Evolutionary conservation across 441 rosid species (phyloP).

Genomic region (Metrosideros polymorpha): DNA sequence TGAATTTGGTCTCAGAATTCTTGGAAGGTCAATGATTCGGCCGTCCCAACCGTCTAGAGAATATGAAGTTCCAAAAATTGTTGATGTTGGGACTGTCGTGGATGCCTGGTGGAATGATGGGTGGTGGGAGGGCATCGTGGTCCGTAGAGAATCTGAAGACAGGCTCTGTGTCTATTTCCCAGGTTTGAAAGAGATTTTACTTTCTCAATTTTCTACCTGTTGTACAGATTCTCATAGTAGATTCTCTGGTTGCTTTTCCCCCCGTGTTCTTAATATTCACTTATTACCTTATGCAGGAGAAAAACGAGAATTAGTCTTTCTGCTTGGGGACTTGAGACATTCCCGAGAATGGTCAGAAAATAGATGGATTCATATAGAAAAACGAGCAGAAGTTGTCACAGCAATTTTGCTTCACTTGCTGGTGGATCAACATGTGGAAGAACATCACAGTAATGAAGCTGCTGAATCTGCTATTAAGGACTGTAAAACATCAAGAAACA

Average conservation of each 20-base stretch:
- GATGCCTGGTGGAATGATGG: conserved; percentile 82
- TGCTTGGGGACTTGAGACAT: conserved; percentile 31
- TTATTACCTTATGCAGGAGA: conserved; percentile 36
- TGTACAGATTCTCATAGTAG: neutral
- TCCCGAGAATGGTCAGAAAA: conserved; percentile 68
- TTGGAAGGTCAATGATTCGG: conserved; percentile 49
- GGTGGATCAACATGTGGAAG: conserved; percentile 17
- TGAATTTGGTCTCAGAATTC: conserved; percentile 32
- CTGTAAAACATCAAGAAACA: neutral
- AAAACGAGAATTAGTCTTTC: conserved; percentile 36
- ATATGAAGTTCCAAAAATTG: conserved; percentile 8
- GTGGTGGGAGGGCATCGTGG: conserved; percentile 86
- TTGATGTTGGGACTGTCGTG: conserved; percentile 50
- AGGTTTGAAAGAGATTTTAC: conserved; percentile 28
- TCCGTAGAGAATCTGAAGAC: conserved; percentile 37
- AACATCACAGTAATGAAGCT: conserved; percentile 7
- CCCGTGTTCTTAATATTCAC: neutral
- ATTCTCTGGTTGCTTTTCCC: neutral
- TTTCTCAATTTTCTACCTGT: neutral
- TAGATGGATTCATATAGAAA: conserved; percentile 32
- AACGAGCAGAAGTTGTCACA: conserved; percentile 33
- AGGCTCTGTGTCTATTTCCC: conserved; percentile 50
- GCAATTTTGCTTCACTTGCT: conserved; percentile 11
- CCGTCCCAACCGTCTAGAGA: conserved; percentile 16
- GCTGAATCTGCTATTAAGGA: conserved; percentile 8